phyloP scores from a whole-genome alignment of 225 moss, liverwort and hornwort genomes.

The Bryoerythrophyllum caledonicum region DNA sequence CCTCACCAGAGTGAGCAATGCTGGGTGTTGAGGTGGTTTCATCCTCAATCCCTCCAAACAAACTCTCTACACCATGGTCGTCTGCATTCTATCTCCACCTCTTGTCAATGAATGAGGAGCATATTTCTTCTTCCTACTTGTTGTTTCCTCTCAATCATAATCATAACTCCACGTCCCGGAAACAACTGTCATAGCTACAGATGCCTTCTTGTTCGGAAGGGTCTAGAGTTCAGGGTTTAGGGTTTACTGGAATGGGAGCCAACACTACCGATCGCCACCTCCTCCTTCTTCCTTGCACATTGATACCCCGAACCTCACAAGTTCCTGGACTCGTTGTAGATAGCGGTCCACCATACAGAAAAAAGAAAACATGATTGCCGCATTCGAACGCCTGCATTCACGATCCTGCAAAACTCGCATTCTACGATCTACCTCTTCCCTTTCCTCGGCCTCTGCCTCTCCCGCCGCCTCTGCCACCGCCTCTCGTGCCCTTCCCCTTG shows the following conservation, averaged over 20 bases:
- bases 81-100: conserved; percentile 22
- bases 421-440: conserved; percentile 41
- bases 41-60: conserved; percentile 31
- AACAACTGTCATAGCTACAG: conserved; percentile 20
- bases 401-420: background rate
- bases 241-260: background rate
- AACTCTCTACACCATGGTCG: conserved; percentile 26
- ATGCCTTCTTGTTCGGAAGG: too few relatives aligned
- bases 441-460: conserved; percentile 34
- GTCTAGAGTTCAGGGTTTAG: background rate
- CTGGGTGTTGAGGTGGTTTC: conserved; percentile 23
- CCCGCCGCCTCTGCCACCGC: conserved; percentile 22
- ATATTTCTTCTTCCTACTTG: conserved; percentile 17
- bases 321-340: conserved; percentile 1
- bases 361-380: background rate
- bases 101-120: conserved; percentile 47
- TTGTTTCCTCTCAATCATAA: conserved; percentile 17
- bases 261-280: background rate
- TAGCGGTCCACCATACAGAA: conserved; percentile 3
- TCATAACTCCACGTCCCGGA: conserved; percentile 14
- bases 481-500: conserved; percentile 52
- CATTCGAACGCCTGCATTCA: conserved; percentile 10
- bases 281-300: background rate
- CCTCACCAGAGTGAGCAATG: conserved; percentile 26
- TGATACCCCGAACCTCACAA: background rate